Conservation (phyloP, 1,284 basidiomycete genomes). For the Papiliotrema nemorosa region DNA sequence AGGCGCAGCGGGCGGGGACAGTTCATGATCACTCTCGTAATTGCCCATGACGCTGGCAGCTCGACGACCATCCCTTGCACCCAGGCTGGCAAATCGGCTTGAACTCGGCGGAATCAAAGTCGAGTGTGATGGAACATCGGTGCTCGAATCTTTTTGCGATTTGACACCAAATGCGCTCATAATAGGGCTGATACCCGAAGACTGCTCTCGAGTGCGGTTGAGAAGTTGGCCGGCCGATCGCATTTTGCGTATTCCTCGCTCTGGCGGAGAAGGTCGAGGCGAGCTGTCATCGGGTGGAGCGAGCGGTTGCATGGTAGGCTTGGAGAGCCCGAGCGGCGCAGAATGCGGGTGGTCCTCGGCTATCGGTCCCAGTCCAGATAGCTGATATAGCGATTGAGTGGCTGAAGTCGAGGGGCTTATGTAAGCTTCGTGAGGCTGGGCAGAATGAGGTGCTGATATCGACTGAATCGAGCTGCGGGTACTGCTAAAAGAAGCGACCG, state of each 20-base stretch:
- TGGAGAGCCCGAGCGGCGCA: slow-evolving; percentile 11
- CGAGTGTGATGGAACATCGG: background rate
- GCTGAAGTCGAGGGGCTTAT: slow-evolving; percentile 17
- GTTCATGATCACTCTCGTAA: slow-evolving; percentile 26
- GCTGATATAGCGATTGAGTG: slow-evolving; percentile 17
- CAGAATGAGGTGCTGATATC: slow-evolving; percentile 1
- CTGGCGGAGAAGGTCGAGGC: slow-evolving; percentile 3
- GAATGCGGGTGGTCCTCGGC: slow-evolving; percentile 28
- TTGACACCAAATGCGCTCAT: background rate
- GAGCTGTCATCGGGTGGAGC: background rate
- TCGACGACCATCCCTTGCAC: slow-evolving; percentile 51
- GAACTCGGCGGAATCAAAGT: background rate
- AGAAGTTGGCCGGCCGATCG: slow-evolving; percentile 76
- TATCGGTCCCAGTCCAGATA: slow-evolving; percentile 16
- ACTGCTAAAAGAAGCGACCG: slow-evolving; percentile 17
- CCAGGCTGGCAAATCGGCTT: slow-evolving; percentile 63
- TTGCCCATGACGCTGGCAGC: slow-evolving; percentile 30
- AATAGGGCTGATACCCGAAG: background rate
- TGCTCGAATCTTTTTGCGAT: background rate
- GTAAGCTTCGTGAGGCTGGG: slow-evolving; percentile 1
- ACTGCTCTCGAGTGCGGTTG: slow-evolving; percentile 7
- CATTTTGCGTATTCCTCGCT: slow-evolving; percentile 54
- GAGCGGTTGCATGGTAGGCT: slow-evolving; percentile 1
- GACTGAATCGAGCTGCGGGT: slow-evolving; percentile 4
- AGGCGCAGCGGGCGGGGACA: slow-evolving; percentile 1